phyloP scores from a whole-genome alignment of 768 basidiomycete genomes.

The Panus rudis region DNA sequence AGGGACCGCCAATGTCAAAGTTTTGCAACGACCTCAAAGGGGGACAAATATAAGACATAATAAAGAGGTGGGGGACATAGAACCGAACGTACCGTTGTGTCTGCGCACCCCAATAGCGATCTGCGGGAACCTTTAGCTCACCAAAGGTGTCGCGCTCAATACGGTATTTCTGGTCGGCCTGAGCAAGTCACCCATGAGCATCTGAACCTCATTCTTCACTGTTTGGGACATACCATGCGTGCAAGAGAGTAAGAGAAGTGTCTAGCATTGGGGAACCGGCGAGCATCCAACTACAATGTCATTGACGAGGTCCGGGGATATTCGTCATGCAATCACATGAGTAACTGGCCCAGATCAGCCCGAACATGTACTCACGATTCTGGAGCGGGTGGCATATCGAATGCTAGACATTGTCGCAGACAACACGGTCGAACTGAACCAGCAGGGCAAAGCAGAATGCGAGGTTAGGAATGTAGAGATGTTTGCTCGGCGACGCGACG shows the following conservation, averaged over 20 bases:
- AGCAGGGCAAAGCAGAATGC: too few relatives aligned
- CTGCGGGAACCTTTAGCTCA: slow-evolving; percentile 80
- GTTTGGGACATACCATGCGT: slow-evolving; percentile 30
- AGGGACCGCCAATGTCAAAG: slow-evolving; percentile 95
- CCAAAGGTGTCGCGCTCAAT: slow-evolving; percentile 94
- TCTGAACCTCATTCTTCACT: too few relatives aligned
- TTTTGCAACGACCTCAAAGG: slow-evolving; percentile 83
- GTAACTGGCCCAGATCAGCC: too few relatives aligned
- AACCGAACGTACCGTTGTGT: slow-evolving; percentile 69
- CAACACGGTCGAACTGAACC: too few relatives aligned
- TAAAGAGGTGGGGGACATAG: not conserved
- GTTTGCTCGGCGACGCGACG: too few relatives aligned
- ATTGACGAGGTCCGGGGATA: slow-evolving; percentile 5
- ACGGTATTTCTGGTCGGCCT: slow-evolving; percentile 54
- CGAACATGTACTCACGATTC: too few relatives aligned
- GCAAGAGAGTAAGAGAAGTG: slow-evolving; percentile 26
- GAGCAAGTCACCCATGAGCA: too few relatives aligned
- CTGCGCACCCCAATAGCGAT: slow-evolving; percentile 97
- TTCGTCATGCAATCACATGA: slow-evolving; percentile 26
- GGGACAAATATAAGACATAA: not conserved
- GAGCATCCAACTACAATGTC: slow-evolving; percentile 9
- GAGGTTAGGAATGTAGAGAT: too few relatives aligned
- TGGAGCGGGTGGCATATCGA: too few relatives aligned
- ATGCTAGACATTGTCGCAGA: too few relatives aligned
- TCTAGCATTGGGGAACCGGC: slow-evolving; percentile 10